These are phyloP conservation scores for Boletus insuetus DNA, from an alignment of 768 basidiomycete species.

Conservation along the genomic window DNA sequence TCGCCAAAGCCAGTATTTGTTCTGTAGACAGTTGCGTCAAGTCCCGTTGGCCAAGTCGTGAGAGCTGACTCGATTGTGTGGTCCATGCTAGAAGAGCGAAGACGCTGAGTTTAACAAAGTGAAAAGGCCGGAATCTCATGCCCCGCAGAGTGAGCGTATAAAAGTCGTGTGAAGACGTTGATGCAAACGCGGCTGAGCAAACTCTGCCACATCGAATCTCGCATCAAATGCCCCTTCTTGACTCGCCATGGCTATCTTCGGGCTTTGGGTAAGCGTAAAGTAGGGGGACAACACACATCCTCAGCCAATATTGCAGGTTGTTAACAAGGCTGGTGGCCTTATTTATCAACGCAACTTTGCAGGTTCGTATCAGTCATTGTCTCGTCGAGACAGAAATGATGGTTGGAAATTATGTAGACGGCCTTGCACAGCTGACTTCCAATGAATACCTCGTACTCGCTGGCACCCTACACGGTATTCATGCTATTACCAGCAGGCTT, in stretches of 20 bases:
- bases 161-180: slow-evolving; percentile 13
- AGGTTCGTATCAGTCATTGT: slow-evolving; percentile 45
- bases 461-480: slow-evolving; percentile 95
- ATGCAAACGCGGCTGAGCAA: neutral
- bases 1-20: slow-evolving; percentile 49
- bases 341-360: slow-evolving; percentile 92
- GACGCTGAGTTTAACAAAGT: slow-evolving; percentile 4
- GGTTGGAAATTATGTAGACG: slow-evolving; percentile 52
- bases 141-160: neutral
- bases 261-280: slow-evolving; percentile 65
- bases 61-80: slow-evolving; percentile 27
- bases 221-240: neutral
- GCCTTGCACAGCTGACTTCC: slow-evolving; percentile 85
- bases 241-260: slow-evolving; percentile 67
- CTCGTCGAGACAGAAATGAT: neutral
- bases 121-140: slow-evolving; percentile 18
- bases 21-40: slow-evolving; percentile 45
- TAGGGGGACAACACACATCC: neutral
- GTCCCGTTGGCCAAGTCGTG: slow-evolving; percentile 36
- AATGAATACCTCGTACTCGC: slow-evolving; percentile 96
- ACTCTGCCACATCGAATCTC: neutral
- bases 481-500: slow-evolving; percentile 93
- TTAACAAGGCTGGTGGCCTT: slow-evolving; percentile 97
- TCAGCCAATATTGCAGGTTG: slow-evolving; percentile 53
- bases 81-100: slow-evolving; percentile 21